Conservation (phyloP, 2,329 filamentous ascomycete species). For the Aspergillus persii region DNA sequence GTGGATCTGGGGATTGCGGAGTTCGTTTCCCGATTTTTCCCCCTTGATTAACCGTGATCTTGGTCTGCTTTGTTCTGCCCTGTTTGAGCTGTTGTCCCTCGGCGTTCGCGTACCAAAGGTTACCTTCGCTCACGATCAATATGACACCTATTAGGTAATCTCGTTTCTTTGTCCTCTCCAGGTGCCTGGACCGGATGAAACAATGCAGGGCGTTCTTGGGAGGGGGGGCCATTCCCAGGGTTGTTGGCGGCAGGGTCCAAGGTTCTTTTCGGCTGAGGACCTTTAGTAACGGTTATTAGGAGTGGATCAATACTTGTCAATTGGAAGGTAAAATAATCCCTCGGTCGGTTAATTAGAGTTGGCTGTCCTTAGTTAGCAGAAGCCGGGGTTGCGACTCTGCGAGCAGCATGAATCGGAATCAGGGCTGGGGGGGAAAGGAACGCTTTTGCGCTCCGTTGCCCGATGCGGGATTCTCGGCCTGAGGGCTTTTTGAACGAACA, state of each 20-base stretch:
- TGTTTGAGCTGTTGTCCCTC: no score
- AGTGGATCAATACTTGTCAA: not conserved
- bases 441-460: not conserved
- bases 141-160: not conserved
- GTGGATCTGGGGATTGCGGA: slow-evolving; percentile 13
- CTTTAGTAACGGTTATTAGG: not conserved
- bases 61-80: not conserved
- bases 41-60: not conserved
- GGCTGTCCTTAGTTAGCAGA: not conserved
- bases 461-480: not conserved
- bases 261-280: not conserved
- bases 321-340: not conserved
- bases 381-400: no score
- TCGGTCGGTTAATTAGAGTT: not conserved
- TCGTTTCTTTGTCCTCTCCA: not conserved
- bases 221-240: not conserved
- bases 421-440: not conserved
- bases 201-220: not conserved
- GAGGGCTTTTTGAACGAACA: no score
- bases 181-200: not conserved
- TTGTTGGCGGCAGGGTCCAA: not conserved
- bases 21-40: slow-evolving; percentile 13
- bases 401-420: no score
- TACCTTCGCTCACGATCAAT: no score
- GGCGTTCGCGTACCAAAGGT: no score